Evolutionary conservation across 2,329 filamentous ascomycete species (phyloP).

Genomic region (Cordyceps farinosa): DNA sequence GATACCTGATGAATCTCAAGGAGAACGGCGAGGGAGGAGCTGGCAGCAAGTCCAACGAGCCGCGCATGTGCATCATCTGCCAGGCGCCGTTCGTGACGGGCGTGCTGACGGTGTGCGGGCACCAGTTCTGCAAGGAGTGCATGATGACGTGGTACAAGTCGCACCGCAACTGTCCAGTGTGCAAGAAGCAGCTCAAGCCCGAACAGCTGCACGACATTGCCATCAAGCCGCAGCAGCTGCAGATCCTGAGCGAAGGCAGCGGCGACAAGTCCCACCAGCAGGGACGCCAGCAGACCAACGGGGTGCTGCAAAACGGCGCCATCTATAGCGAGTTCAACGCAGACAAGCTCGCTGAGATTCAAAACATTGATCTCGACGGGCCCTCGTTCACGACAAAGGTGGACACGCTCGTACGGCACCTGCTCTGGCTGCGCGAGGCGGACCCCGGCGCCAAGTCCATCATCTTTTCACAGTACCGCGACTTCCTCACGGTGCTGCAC

Average conservation of each 20-base stretch:
- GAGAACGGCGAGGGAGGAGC: constrained; percentile 42
- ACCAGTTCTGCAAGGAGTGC: constrained; percentile 89
- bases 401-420: constrained; percentile 74
- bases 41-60: constrained; percentile 54
- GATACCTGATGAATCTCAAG: constrained; percentile 61
- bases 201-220: constrained; percentile 81
- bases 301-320: constrained; percentile 50
- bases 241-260: constrained; percentile 48
- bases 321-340: constrained; percentile 79
- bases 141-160: constrained; percentile 73
- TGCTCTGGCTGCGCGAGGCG: constrained; percentile 78
- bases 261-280: constrained; percentile 20
- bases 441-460: constrained; percentile 88
- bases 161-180: constrained; percentile 77
- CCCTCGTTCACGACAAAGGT: constrained; percentile 86
- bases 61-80: constrained; percentile 82
- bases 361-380: constrained; percentile 69
- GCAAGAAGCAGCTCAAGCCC: constrained; percentile 64
- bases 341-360: constrained; percentile 72
- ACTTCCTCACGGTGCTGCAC: constrained; percentile 72
- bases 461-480: constrained; percentile 84
- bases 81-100: constrained; percentile 72
- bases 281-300: constrained; percentile 29
- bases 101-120: constrained; percentile 80
- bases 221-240: constrained; percentile 71